Conservation (phyloP, 2,329 filamentous ascomycete genomes). For the Aspergillus transmontanensis region DNA sequence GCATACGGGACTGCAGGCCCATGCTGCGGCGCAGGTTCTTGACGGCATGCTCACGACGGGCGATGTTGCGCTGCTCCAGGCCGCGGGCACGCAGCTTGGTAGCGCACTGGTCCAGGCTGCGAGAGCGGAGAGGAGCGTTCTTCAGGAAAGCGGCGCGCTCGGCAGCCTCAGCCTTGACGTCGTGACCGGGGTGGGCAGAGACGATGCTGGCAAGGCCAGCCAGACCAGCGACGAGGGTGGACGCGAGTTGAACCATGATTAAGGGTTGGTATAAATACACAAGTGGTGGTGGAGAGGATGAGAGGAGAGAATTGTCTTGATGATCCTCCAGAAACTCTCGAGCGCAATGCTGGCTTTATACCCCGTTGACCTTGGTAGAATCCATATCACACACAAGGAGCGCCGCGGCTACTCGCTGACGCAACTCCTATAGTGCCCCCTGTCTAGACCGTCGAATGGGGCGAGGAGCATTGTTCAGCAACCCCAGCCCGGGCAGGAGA, state of each 20-base stretch:
- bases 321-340: neutral
- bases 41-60: slow-evolving; percentile 48
- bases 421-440: neutral
- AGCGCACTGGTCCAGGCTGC: slow-evolving; percentile 52
- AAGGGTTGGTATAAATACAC: neutral
- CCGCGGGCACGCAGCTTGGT: slow-evolving; percentile 52
- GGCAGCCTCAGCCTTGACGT: slow-evolving; percentile 51
- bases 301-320: neutral
- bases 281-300: neutral
- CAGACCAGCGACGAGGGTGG: slow-evolving; percentile 26
- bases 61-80: slow-evolving; percentile 47
- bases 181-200: slow-evolving; percentile 54
- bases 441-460: slow-evolving; percentile 4
- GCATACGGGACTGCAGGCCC: slow-evolving; percentile 32
- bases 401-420: neutral
- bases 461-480: slow-evolving; percentile 3
- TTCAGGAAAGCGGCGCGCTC: slow-evolving; percentile 53
- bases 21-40: slow-evolving; percentile 48
- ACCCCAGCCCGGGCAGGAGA: neutral
- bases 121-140: slow-evolving; percentile 39
- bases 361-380: no score
- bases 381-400: neutral
- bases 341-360: neutral
- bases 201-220: slow-evolving; percentile 28
- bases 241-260: slow-evolving; percentile 20